phyloP scores from a whole-genome alignment of 2,329 filamentous ascomycete genomes.

The Chalara sp. region DNA sequence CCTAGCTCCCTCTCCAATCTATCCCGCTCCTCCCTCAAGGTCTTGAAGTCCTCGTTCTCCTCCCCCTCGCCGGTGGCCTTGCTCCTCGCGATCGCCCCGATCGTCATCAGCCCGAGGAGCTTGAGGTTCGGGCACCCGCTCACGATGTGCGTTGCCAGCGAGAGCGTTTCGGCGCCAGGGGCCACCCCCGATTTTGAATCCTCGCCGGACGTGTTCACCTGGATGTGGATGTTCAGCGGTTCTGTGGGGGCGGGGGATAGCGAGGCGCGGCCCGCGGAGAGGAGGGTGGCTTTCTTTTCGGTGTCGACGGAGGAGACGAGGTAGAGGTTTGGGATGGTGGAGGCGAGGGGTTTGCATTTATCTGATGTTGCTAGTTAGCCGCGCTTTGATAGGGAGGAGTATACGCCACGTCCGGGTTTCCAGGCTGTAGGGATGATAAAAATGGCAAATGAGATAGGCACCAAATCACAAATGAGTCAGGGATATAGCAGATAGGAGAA shows the following conservation, averaged over 20 bases:
- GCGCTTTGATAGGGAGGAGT: no score
- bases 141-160: constrained; percentile 63
- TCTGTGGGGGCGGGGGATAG: constrained; percentile 31
- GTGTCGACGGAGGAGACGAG: constrained; percentile 88
- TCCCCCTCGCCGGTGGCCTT: constrained; percentile 63
- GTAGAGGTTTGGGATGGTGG: constrained; percentile 80
- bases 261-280: constrained; percentile 69
- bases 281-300: constrained; percentile 75
- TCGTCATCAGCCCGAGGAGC: constrained; percentile 89
- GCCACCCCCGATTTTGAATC: constrained; percentile 75
- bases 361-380: constrained; percentile 39
- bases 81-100: constrained; percentile 86
- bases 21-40: constrained; percentile 63
- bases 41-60: constrained; percentile 87
- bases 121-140: constrained; percentile 66
- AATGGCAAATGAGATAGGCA: no score
- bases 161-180: constrained; percentile 54
- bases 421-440: no score
- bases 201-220: constrained; percentile 93
- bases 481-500: no score
- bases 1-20: constrained; percentile 57
- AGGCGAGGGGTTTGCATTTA: constrained; percentile 81
- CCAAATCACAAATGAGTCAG: no score
- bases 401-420: no score
- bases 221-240: constrained; percentile 62